Evolutionary conservation across 78 protist genomes (phyloP).

Genomic region (Blattamonas nauphoetae): DNA sequence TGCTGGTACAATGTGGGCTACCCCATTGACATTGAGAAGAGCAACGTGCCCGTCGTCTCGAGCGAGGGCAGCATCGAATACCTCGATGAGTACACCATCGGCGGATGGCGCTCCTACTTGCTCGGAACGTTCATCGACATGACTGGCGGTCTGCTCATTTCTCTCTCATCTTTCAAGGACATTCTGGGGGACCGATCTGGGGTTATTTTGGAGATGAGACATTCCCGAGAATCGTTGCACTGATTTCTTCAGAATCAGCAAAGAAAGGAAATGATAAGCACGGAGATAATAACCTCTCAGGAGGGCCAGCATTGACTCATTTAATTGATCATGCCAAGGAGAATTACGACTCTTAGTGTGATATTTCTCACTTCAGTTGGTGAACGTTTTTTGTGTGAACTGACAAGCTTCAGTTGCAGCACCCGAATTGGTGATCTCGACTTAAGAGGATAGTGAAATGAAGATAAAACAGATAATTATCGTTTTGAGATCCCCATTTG

Average conservation of each 20-base stretch:
- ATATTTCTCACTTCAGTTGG: too few species aligned
- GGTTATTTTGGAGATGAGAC: slow-evolving; percentile 1
- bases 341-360: background rate
- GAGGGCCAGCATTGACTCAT: slow-evolving; percentile 6
- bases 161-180: background rate
- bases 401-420: too few species aligned
- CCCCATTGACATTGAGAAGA: background rate
- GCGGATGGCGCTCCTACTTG: background rate
- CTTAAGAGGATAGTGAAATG: too few species aligned
- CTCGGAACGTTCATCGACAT: slow-evolving; percentile 13
- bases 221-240: background rate
- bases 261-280: background rate
- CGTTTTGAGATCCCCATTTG: too few species aligned
- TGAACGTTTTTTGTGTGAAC: too few species aligned
- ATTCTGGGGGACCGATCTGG: background rate
- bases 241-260: background rate
- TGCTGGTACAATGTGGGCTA: slow-evolving; percentile 5
- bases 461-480: too few species aligned
- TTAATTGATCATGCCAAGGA: background rate
- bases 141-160: background rate
- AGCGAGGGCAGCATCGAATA: background rate
- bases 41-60: slow-evolving; percentile 2
- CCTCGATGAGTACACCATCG: background rate
- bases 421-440: too few species aligned
- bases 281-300: slow-evolving; percentile 10